These are phyloP conservation scores for Magnaporthiopsis incrustans DNA, from an alignment of 2,329 filamentous ascomycete genomes.

Conservation along the genomic window DNA sequence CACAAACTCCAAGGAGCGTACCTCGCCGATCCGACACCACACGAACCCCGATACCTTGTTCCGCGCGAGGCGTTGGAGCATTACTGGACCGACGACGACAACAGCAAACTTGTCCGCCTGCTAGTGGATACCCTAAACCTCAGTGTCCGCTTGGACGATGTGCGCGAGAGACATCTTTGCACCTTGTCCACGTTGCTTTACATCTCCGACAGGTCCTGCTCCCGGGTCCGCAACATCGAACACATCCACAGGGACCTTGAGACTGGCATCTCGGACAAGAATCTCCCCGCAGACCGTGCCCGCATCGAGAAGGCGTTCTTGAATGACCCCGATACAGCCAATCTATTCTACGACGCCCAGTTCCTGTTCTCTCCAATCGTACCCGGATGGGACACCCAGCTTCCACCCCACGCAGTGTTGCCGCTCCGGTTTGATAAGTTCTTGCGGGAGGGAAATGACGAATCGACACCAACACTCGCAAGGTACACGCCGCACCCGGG, in stretches of 20 bases:
- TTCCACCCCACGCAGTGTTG: no score
- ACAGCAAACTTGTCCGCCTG: not conserved
- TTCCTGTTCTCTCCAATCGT: no score
- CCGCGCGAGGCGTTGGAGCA: not conserved
- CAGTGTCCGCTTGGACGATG: not conserved
- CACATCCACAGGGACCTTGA: conserved; percentile 1
- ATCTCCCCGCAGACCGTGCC: no score
- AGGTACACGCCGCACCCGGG: no score
- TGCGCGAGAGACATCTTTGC: not conserved
- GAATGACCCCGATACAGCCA: no score
- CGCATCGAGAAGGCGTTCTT: no score
- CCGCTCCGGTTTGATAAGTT: no score
- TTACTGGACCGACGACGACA: not conserved
- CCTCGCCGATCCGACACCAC: not conserved
- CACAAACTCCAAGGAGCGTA: not conserved
- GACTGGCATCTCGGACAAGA: not conserved
- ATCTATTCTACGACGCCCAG: no score
- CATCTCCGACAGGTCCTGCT: not conserved
- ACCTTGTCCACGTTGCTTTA: not conserved
- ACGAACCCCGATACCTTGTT: not conserved
- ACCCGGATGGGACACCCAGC: no score
- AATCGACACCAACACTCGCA: no score
- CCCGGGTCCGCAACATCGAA: not conserved
- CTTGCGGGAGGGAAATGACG: no score
- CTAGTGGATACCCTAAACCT: not conserved